Conservation (phyloP, 805 yeast species). For the Millerozyma acaciae region DNA sequence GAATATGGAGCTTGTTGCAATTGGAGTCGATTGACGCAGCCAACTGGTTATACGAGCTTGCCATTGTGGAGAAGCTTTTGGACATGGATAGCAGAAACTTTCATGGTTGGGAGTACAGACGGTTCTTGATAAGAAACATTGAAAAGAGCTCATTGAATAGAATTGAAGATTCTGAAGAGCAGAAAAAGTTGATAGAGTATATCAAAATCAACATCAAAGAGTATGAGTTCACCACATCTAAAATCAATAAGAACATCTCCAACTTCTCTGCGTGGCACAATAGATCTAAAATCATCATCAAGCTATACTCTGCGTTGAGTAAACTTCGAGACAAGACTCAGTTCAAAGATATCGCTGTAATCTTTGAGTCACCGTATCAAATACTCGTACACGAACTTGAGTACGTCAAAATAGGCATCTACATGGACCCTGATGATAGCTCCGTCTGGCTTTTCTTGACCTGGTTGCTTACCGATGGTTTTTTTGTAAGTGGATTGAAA, state of each 20-base stretch:
- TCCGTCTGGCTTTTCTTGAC: conserved; percentile 86
- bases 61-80: conserved; percentile 63
- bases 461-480: conserved; percentile 61
- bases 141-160: conserved; percentile 16
- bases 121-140: conserved; percentile 55
- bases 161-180: conserved; percentile 2
- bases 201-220: conserved; percentile 46
- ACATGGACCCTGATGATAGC: conserved; percentile 91
- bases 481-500: conserved; percentile 27
- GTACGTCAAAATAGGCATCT: conserved; percentile 76
- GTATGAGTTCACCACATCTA: conserved; percentile 70
- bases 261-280: conserved; percentile 97
- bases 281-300: conserved; percentile 65
- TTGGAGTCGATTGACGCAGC: conserved; percentile 45
- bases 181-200: conserved; percentile 4
- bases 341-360: conserved; percentile 12
- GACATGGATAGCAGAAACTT: conserved; percentile 76
- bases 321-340: conserved; percentile 4
- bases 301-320: conserved; percentile 31
- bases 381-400: conserved; percentile 58
- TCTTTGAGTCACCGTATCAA: conserved; percentile 26
- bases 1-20: conserved; percentile 68
- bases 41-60: conserved; percentile 70
- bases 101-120: conserved; percentile 94
- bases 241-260: conserved; percentile 79